These are phyloP conservation scores for Thelonectria rubi DNA, from an alignment of 2,329 filamentous ascomycete species.

Conservation along the genomic window DNA sequence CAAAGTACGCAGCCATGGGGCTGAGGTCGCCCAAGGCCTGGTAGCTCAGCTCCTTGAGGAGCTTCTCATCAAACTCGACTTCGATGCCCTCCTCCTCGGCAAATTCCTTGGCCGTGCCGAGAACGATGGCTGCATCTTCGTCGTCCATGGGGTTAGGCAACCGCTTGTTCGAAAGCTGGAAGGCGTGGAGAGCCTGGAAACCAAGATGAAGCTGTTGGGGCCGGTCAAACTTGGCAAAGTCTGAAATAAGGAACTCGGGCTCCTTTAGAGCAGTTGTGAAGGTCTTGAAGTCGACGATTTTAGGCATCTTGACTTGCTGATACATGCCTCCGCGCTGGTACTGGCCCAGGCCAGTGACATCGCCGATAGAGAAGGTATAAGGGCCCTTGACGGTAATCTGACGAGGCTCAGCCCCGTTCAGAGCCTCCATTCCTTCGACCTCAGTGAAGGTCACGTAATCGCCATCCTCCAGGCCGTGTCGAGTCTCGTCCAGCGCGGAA, in stretches of 20 bases:
- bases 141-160: slow-evolving; percentile 87
- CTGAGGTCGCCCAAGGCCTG: slow-evolving; percentile 91
- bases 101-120: slow-evolving; percentile 79
- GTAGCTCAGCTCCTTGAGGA: slow-evolving; percentile 92
- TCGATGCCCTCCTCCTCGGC: slow-evolving; percentile 73
- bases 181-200: slow-evolving; percentile 90
- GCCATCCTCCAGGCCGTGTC: slow-evolving; percentile 94
- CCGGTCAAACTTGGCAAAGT: slow-evolving; percentile 97
- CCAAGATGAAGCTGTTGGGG: slow-evolving; percentile 91
- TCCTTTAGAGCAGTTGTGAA: slow-evolving; percentile 81
- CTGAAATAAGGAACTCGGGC: slow-evolving; percentile 89
- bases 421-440: slow-evolving; percentile 86
- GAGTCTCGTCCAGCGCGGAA: slow-evolving; percentile 91
- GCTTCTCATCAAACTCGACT: slow-evolving; percentile 87
- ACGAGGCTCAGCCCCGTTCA: slow-evolving; percentile 85
- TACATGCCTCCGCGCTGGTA: slow-evolving; percentile 92
- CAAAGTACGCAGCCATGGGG: slow-evolving; percentile 94
- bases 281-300: slow-evolving; percentile 87
- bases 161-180: slow-evolving; percentile 77
- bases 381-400: slow-evolving; percentile 95
- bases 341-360: slow-evolving; percentile 85
- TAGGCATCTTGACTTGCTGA: slow-evolving; percentile 98
- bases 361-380: slow-evolving; percentile 96
- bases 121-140: slow-evolving; percentile 79
- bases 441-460: slow-evolving; percentile 97